Base-by-base conservation (phyloP, 2,329 filamentous ascomycete genomes). In the Colletotrichum higginsianum region DNA sequence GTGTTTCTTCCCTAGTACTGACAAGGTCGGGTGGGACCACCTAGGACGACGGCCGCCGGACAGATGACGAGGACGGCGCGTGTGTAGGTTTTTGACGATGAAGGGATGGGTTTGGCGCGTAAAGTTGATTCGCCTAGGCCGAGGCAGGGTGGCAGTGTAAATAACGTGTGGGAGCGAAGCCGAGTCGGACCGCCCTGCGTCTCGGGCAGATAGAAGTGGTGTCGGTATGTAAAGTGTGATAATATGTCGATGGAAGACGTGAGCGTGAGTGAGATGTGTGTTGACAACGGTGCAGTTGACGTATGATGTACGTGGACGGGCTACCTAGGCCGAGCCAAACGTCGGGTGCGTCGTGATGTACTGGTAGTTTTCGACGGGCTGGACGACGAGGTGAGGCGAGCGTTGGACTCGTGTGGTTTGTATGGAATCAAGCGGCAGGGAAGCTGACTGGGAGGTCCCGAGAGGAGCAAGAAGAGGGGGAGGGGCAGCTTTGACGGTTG, bases 341-440 rank as follows among this genome's bases (percentile, higher is more conserved):
- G 66, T 53, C 53, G 55, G 21, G 55, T 50, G 61, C 58, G 53
- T 35, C 47, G 64, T 21, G 44, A 49, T 16, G 55, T 61, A 55
- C 30, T 50, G 26, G 26, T 60, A 60, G 53, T 61, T 38, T 46
- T 42, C 40, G 65, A 52, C 23, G 38, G 26, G 47, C 26, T 58
- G 50, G 44, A 21, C 21, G n/a, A n/a, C 38, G 60, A 52, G 60
- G 47, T 52, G 60, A 62, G 60, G 60, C 60, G 60, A 52, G 40
- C 60, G 21, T 62, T 42, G 60, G 60, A 53, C 61, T 35, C 35
- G 21, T 4, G 49, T 30, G 65, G 49, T 64, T 72, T 68, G 69
- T 72, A 64, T 60, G 57, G 66, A 60, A 68, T 30, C 46, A 68
- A 68, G 69, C 58, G 60, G 55, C 55, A 55, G 40, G 38, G 66